Base-by-base conservation (phyloP, 371 early-diverging fungal species). In the Massospora cicadina region DNA sequence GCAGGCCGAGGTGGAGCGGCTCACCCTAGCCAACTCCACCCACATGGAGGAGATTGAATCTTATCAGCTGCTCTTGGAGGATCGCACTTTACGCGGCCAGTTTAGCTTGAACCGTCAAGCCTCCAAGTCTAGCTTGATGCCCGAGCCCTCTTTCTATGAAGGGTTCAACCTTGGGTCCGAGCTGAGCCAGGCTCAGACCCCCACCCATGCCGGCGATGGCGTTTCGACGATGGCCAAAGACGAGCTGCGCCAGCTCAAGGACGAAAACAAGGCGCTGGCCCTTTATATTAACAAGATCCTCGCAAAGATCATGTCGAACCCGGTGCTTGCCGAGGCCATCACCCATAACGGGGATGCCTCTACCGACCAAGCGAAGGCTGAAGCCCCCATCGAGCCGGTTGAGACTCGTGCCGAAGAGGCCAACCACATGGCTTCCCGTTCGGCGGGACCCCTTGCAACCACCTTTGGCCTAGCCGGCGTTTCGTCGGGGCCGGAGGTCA, bases 11-110 rank as follows among this genome's bases (percentile, higher is more conserved):
- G 71, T 79, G 24, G 66, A 67, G 58, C 84, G 84, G 69, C 76
- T 86, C 13, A 81, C 80, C 54, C 79, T 82, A 43, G 66, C 87
- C 63, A 88, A 88, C 70, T 75, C 74, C 62, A 75, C 81, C 1
- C 71, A 90, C 60, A 81, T 82, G 82, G 89, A 90, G 66, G 91
- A 90, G 59, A 88, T 86, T 72, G 91, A 90, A 71, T 81, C 86
- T 55, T 89, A 83, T 72, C 90, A 90, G 70, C 73, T 86, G 28
- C 73, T 91, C 60, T 68, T 89, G 65, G 86, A 87, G 60, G 86
- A 89, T 74, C 84, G 81, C 69, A 85, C 89, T 2, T 81, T 89
- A 72, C 84, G 77, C 69, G 90, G 90, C 65, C 87, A 86, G 64
- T 63, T 62, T 30, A 33, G 43, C 7, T 10, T 59, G 29, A 31